These are phyloP conservation scores for Candida manassasensis DNA, from an alignment of 805 yeast species.

Conservation along the genomic window DNA sequence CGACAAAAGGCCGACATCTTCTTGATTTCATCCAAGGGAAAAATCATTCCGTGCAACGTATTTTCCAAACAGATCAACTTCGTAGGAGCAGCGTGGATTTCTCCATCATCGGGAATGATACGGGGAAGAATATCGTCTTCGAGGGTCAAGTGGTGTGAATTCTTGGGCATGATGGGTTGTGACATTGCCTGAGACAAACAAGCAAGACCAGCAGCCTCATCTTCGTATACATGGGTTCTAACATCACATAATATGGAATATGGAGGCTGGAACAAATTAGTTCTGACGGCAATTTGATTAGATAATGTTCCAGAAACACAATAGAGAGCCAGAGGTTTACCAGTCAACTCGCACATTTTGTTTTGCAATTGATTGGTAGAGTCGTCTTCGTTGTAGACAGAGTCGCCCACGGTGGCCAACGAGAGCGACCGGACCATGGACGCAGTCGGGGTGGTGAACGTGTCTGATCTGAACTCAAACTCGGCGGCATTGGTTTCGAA, in stretches of 20 bases:
- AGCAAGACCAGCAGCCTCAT: conserved; percentile 42
- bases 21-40: conserved; percentile 36
- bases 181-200: conserved; percentile 41
- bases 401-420: conserved; percentile 34
- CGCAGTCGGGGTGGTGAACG: conserved; percentile 83
- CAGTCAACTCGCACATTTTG: conserved; percentile 31
- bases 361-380: conserved; percentile 29
- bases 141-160: conserved; percentile 31
- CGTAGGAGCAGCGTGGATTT: conserved; percentile 42
- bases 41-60: conserved; percentile 39
- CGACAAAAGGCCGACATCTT: conserved; percentile 32
- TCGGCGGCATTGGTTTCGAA: conserved; percentile 17
- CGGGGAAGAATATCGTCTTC: conserved; percentile 35
- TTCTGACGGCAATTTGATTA: conserved; percentile 37
- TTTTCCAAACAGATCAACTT: conserved; percentile 41
- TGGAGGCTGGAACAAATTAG: conserved; percentile 39
- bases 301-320: conserved; percentile 42
- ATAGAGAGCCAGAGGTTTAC: conserved; percentile 36
- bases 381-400: conserved; percentile 39
- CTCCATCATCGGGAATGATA: conserved; percentile 40
- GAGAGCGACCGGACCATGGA: conserved; percentile 58
- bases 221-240: conserved; percentile 31
- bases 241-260: conserved; percentile 35
- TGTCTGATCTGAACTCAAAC: conserved; percentile 58
- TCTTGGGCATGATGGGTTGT: conserved; percentile 32